Evolutionary conservation across 2,329 filamentous ascomycete species (phyloP).

Genomic region (Pestalotiopsis sp.): DNA sequence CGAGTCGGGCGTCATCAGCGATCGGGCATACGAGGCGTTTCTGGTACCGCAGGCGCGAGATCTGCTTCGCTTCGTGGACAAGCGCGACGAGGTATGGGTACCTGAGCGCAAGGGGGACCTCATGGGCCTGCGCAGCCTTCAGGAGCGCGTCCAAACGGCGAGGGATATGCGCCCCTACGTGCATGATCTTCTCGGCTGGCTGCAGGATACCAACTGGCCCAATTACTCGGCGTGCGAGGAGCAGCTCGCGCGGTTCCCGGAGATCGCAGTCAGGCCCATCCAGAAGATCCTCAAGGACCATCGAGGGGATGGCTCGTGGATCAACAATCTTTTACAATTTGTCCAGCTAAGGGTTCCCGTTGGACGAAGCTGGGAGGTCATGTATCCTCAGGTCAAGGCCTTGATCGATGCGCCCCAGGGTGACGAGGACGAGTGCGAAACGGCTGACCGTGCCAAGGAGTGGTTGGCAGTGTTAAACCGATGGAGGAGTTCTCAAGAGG

Average conservation of each 20-base stretch:
- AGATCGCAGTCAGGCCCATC: constrained; percentile 1
- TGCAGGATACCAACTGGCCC: background rate
- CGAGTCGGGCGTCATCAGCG: background rate
- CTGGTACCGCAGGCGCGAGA: background rate
- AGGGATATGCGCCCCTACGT: background rate
- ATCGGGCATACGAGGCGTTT: background rate
- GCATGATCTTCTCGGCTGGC: background rate
- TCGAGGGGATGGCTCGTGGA: background rate
- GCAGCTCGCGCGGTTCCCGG: background rate
- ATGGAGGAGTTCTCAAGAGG: background rate
- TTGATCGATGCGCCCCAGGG: background rate
- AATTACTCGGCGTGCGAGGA: background rate
- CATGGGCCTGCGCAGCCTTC: background rate
- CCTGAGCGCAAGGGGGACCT: background rate
- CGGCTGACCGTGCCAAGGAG: background rate
- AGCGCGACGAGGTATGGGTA: background rate
- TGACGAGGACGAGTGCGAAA: background rate
- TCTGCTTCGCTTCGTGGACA: background rate
- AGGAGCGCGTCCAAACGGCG: background rate
- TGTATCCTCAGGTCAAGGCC: constrained; percentile 1
- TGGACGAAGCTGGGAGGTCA: background rate
- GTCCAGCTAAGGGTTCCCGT: background rate
- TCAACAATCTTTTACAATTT: background rate
- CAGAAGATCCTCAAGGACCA: background rate
- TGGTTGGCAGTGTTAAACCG: background rate